Percentiles rank a stretch among this genome's conserved stretches.
Conservation (phyloP, 139 green algal genomes). For the Dunaliella sp. region DNA sequence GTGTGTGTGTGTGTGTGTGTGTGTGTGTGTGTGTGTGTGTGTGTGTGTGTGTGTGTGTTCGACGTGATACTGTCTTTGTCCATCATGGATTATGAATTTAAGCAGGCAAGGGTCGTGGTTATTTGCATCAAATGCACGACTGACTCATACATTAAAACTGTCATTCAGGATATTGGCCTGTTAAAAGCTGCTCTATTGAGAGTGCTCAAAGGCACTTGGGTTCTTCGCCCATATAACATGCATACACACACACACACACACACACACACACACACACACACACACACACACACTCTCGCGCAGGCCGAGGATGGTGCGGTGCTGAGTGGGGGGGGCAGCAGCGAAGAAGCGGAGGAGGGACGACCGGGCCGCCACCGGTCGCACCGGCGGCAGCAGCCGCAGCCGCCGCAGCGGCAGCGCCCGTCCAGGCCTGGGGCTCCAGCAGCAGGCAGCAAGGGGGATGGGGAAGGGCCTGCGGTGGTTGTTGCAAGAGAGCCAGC, state of each 20-base stretch:
- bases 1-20: slow-evolving; percentile 15
- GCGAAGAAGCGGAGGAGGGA: neutral
- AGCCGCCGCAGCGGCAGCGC: neutral
- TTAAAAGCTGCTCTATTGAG: too few relatives aligned
- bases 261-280: neutral
- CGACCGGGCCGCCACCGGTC: too few relatives aligned
- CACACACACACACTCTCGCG: slow-evolving; percentile 5
- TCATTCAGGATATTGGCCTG: too few relatives aligned
- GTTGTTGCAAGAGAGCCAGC: too few relatives aligned
- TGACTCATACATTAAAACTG: neutral
- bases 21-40: slow-evolving; percentile 10
- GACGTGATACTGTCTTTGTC: neutral
- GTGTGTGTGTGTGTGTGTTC: neutral
- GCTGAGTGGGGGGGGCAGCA: neutral
- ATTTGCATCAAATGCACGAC: neutral
- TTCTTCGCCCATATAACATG: neutral
- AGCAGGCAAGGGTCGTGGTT: neutral
- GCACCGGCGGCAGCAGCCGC: neutral
- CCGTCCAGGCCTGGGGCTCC: too few relatives aligned
- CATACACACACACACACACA: neutral
- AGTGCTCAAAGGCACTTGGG: neutral
- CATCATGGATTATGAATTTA: neutral
- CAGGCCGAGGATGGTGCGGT: neutral
- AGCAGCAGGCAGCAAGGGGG: too few relatives aligned
- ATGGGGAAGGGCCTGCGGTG: too few relatives aligned